phyloP scores from a whole-genome alignment of 2,329 filamentous ascomycete genomes.

The Pestalotiopsis sp. region DNA sequence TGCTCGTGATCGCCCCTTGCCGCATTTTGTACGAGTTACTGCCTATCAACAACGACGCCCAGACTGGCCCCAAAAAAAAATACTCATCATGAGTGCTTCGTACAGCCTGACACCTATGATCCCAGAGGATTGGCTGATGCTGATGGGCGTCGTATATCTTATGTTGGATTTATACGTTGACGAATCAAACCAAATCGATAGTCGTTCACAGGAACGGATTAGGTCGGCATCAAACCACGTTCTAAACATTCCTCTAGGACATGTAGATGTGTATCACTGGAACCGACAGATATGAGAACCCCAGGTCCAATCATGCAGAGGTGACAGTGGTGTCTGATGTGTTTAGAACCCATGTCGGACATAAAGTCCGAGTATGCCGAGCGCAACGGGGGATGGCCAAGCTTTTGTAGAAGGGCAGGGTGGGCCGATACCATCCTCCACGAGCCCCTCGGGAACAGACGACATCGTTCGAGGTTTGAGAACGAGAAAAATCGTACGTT shows the following conservation, averaged over 20 bases:
- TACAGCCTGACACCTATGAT: too few relatives aligned
- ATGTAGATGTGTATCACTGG: not conserved
- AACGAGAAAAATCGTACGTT: conserved; percentile 15
- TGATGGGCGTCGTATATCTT: too few relatives aligned
- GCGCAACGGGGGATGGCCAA: not conserved
- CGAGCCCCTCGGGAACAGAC: not conserved
- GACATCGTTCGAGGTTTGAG: conserved; percentile 13
- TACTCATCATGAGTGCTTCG: too few relatives aligned
- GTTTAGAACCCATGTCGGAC: not conserved
- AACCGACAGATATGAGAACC: not conserved
- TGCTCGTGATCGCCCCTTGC: not conserved
- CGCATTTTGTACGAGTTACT: not conserved
- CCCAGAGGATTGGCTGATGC: too few relatives aligned
- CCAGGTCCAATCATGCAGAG: not conserved
- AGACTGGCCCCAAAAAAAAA: too few relatives aligned
- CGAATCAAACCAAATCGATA: not conserved
- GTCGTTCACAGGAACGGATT: not conserved
- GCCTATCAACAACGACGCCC: not conserved
- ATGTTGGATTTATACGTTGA: too few relatives aligned
- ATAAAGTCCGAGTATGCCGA: not conserved
- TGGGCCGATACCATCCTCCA: not conserved
- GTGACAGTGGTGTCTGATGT: not conserved
- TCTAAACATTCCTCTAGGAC: not conserved
- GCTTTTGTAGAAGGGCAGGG: not conserved
- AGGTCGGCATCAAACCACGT: not conserved